Percentiles rank a stretch among this genome's conserved stretches.
Evolutionary conservation across 495 filamentous ascomycete species (phyloP).

Genomic region (Letharia columbiana): DNA sequence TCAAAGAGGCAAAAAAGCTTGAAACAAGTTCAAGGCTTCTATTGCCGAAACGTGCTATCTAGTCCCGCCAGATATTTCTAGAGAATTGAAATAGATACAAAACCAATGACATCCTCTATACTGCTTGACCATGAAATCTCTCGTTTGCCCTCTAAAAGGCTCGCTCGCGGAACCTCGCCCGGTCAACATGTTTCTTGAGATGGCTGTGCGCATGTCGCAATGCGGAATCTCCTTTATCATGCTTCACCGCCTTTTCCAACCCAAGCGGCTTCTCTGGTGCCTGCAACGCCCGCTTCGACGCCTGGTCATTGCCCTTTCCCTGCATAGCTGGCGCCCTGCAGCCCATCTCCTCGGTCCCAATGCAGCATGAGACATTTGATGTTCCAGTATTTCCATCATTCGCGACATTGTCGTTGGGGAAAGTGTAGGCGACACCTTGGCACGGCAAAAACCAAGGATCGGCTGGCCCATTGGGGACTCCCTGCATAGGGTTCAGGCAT

Average conservation of each 20-base stretch:
- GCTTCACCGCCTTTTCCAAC: neutral
- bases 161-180: conserved; percentile 6
- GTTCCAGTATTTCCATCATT: conserved; percentile 20
- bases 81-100: neutral
- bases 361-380: conserved; percentile 24
- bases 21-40: neutral
- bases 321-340: conserved; percentile 15
- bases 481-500: conserved; percentile 24
- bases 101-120: conserved; percentile 3
- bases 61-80: neutral
- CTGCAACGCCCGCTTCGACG: conserved; percentile 1
- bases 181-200: conserved; percentile 7
- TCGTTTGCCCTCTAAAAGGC: neutral
- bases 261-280: neutral
- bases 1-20: neutral
- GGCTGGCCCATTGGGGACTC: conserved; percentile 18
- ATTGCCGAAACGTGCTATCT: neutral
- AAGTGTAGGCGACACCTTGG: conserved; percentile 29
- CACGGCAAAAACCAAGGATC: conserved; percentile 25
- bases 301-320: conserved; percentile 13
- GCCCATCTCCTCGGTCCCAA: conserved; percentile 26
- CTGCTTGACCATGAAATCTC: neutral
- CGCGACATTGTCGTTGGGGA: conserved; percentile 26
- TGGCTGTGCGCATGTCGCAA: conserved; percentile 6
- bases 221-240: neutral